Evolutionary conservation across 2,329 filamentous ascomycete genomes (phyloP).

Genomic region (Fusarium miscanthi): DNA sequence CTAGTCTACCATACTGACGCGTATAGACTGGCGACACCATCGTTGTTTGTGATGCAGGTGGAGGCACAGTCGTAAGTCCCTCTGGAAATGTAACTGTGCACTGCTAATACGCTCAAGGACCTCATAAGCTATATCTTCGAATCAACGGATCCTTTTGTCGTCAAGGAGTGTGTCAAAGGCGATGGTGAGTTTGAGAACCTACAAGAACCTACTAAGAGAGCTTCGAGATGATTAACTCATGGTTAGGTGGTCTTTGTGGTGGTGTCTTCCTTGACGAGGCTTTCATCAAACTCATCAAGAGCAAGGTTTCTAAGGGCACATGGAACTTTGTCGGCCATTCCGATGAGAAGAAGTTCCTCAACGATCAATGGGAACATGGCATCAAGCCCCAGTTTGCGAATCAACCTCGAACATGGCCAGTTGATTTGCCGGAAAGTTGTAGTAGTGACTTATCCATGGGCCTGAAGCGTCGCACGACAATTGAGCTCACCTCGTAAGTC

Average conservation of each 20-base stretch:
- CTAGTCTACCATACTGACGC: no score
- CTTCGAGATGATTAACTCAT: not conserved
- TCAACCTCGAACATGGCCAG: not conserved
- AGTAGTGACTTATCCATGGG: no score
- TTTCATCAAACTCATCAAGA: conserved; percentile 47
- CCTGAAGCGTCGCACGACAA: no score
- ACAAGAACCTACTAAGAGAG: no score
- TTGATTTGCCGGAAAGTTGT: no score
- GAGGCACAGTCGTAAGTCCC: conserved; percentile 50
- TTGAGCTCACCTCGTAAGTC: no score
- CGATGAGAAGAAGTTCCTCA: conserved; percentile 35
- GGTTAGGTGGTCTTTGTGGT: conserved; percentile 52
- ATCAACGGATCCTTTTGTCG: conserved; percentile 35
- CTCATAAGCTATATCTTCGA: conserved; percentile 55
- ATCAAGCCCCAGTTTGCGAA: conserved; percentile 46
- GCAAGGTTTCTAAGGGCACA: conserved; percentile 5
- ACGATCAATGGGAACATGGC: conserved; percentile 47
- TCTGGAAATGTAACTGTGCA: no score
- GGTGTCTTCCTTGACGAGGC: conserved; percentile 55
- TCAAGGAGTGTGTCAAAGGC: conserved; percentile 54
- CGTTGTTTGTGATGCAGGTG: conserved; percentile 53
- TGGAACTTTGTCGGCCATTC: conserved; percentile 10
- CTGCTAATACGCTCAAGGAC: conserved; percentile 45
- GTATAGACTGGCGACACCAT: conserved; percentile 28
- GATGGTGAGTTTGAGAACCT: conserved; percentile 32